Evolutionary conservation across 192 early-diverging fungal genomes (phyloP).

Genomic region (Coemansia reversa): DNA sequence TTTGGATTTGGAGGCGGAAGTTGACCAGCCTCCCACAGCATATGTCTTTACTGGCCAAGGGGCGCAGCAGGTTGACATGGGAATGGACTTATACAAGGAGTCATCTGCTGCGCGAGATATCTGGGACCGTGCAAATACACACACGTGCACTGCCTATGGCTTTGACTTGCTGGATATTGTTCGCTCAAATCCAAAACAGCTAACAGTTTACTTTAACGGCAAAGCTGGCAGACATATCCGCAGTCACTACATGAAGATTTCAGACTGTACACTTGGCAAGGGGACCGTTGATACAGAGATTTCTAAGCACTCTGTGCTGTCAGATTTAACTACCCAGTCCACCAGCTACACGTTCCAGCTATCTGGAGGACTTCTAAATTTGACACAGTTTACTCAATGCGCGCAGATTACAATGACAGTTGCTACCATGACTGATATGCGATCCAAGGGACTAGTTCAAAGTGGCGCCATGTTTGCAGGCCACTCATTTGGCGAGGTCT

Average conservation of each 20-base stretch:
- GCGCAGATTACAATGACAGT: conserved; percentile 82
- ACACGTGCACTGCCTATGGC: conserved; percentile 82
- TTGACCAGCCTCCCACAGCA: conserved; percentile 85
- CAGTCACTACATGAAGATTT: conserved; percentile 74
- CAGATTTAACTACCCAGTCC: conserved; percentile 69
- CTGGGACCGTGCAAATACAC: conserved; percentile 91
- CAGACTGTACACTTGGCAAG: background rate
- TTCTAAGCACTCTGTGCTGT: conserved; percentile 49
- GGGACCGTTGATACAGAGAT: conserved; percentile 12
- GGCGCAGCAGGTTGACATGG: conserved; percentile 93
- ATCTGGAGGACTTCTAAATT: conserved; percentile 76
- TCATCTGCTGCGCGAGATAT: conserved; percentile 77
- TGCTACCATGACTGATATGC: conserved; percentile 86
- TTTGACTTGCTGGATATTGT: conserved; percentile 91
- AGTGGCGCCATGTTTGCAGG: conserved; percentile 80
- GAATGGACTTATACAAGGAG: conserved; percentile 87
- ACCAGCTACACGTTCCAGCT: conserved; percentile 79
- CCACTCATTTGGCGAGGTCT: conserved; percentile 92
- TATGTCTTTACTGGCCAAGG: conserved; percentile 98
- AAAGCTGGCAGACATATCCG: conserved; percentile 77
- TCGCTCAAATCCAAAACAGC: conserved; percentile 62
- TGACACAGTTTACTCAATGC: conserved; percentile 94
- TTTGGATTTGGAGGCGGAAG: conserved; percentile 77
- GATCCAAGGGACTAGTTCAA: conserved; percentile 77
- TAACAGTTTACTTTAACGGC: conserved; percentile 85